phyloP scores from a whole-genome alignment of 176 grass and related monocot species.

The Oryza meyeriana region DNA sequence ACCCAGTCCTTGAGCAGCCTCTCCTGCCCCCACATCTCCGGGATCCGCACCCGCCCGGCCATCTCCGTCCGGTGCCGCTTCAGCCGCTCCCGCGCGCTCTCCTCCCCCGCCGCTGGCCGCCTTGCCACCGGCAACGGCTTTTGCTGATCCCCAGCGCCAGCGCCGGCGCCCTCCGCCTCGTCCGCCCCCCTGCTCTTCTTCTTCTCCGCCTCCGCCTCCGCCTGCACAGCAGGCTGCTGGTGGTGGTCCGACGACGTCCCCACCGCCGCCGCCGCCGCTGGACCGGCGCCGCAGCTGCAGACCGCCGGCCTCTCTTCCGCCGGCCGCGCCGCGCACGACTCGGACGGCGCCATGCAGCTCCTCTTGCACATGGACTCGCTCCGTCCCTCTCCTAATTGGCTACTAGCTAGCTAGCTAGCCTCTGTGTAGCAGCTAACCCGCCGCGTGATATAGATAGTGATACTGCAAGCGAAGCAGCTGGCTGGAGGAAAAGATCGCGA shows the following conservation, averaged over 20 bases:
- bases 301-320: background rate
- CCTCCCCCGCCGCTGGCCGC: constrained; percentile 7
- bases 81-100: constrained; percentile 51
- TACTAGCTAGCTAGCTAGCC: background rate
- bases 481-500: background rate
- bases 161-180: background rate
- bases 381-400: background rate
- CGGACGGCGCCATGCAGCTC: constrained; percentile 18
- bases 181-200: background rate
- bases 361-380: background rate
- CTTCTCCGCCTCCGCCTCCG: background rate
- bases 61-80: constrained; percentile 61
- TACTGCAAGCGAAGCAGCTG: background rate
- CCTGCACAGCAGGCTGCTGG: background rate
- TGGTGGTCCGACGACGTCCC: background rate
- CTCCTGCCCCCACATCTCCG: constrained; percentile 67
- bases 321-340: background rate
- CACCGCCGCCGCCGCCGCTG: constrained; percentile 1
- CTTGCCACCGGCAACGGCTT: background rate
- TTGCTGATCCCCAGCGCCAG: background rate
- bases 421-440: background rate
- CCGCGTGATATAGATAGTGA: background rate
- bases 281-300: background rate
- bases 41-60: constrained; percentile 53
- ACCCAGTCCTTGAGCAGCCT: constrained; percentile 52